Evolutionary conservation across 148 eudicot species (phyloP).

Genomic region (Oxyria digyna): DNA sequence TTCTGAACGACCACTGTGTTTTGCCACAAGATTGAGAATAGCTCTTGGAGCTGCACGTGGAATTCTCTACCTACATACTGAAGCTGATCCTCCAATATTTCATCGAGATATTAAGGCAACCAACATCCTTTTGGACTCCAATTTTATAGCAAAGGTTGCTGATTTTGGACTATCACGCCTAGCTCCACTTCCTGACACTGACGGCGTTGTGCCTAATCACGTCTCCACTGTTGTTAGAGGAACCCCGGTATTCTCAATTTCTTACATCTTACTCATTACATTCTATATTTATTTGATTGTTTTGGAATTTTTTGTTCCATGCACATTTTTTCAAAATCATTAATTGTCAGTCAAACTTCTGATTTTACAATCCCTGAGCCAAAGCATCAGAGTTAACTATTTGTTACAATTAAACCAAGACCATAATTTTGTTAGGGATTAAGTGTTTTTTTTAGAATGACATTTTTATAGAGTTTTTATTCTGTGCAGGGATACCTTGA

Average conservation of each 20-base stretch:
- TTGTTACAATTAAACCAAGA: background rate
- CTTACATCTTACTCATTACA: background rate
- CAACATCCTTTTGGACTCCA: slow-evolving; percentile 71
- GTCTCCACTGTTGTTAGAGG: slow-evolving; percentile 86
- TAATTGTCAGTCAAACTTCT: background rate
- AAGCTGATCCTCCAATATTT: slow-evolving; percentile 91
- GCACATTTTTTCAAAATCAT: background rate
- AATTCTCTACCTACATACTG: slow-evolving; percentile 79
- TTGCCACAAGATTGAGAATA: slow-evolving; percentile 43
- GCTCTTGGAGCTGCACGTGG: slow-evolving; percentile 78
- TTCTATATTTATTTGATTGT: background rate
- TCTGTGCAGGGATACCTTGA: slow-evolving; percentile 74
- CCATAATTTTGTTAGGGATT: background rate
- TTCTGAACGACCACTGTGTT: slow-evolving; percentile 24
- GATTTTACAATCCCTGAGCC: background rate
- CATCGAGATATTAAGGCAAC: slow-evolving; percentile 88
- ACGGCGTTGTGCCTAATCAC: slow-evolving; percentile 51
- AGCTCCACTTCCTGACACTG: slow-evolving; percentile 63
- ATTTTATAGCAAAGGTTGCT: slow-evolving; percentile 63
- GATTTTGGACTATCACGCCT: slow-evolving; percentile 90
- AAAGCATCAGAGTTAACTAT: background rate
- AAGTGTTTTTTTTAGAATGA: background rate
- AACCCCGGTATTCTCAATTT: slow-evolving; percentile 43
- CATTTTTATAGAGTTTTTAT: background rate
- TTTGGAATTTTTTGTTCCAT: background rate